Conservation (phyloP, 331 rosid genomes). For the Rosa hybrid region DNA sequence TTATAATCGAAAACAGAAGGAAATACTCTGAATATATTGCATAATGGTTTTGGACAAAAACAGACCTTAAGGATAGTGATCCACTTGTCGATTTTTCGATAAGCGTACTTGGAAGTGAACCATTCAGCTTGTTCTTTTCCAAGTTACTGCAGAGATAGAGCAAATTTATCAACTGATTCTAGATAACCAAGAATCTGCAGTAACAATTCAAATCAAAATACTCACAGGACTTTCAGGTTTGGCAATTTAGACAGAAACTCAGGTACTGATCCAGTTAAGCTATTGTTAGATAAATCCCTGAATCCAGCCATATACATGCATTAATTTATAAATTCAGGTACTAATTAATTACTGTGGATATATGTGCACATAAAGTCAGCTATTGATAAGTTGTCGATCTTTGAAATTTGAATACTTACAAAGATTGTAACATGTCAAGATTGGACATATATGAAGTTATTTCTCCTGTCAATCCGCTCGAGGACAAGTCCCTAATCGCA, state of each 20-base stretch:
- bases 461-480: conserved; percentile 38
- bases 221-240: conserved; percentile 40
- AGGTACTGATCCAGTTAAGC: conserved; percentile 50
- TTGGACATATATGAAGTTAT: conserved; percentile 28
- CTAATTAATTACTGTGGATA: neutral
- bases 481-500: conserved; percentile 41
- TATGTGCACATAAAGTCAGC: neutral
- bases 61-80: conserved; percentile 40
- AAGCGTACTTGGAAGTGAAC: conserved; percentile 44
- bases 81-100: conserved; percentile 28
- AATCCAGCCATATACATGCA: neutral
- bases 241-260: conserved; percentile 38
- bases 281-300: conserved; percentile 58
- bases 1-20: neutral
- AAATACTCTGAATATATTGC: neutral
- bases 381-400: neutral
- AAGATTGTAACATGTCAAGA: conserved; percentile 39
- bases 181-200: neutral
- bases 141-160: conserved; percentile 34
- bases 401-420: conserved; percentile 41
- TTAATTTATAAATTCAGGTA: neutral
- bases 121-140: conserved; percentile 41
- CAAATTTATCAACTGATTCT: neutral
- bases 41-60: neutral
- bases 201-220: neutral